Evolutionary conservation across 192 early-diverging fungal species (phyloP), one percentile per base, ranked within the genome.

Genomic region (Phycomyces blakesleeanus): DNA sequence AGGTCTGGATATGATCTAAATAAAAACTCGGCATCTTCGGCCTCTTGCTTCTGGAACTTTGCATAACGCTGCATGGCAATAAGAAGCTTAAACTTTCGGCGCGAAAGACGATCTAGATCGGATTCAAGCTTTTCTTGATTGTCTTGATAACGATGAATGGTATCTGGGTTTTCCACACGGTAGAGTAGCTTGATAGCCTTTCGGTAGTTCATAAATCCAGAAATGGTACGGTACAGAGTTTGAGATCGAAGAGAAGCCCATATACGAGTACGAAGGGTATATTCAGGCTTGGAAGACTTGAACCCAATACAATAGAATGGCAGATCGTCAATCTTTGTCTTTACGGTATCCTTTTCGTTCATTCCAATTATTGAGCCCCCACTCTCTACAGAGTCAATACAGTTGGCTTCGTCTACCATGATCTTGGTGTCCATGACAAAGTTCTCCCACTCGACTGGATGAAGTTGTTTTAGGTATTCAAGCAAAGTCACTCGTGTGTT

Each of bases 171-270:
- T 67, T 93, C 91, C 24, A 91, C 82, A 18, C 87, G 82, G 62
- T 91, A 89, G 20, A 91, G 74, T 5, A 91, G 75, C 70, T 89
- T 87, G 70, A 94, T 84, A 0, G 91, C 92, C 76, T 91, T 92
- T 64, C 81, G 76, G 62, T 94, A 94, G 68, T 94, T 92, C 87
- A 93, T 90, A 64, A 92, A 91, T 20, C 91, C 92, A 29, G 87
- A 87, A 38, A 93, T 85, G 8, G 92, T 94, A 50, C 92, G 87
- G 66, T 89, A 94, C 51, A 94, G 78, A 0, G 92, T 93, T 73
- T 94, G 91, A 25, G 88, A 84, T 25, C 92, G 87, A 29, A 92
- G 68, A 22, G 92, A 94, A 10, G 91, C 90, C 92, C 92, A 94
- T 51, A 92, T 91, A 25, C 92, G 88, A 21, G 91, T 94, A 47